Base-by-base conservation (phyloP, 352 stramenopile species). In the Phytophthora citricola region DNA sequence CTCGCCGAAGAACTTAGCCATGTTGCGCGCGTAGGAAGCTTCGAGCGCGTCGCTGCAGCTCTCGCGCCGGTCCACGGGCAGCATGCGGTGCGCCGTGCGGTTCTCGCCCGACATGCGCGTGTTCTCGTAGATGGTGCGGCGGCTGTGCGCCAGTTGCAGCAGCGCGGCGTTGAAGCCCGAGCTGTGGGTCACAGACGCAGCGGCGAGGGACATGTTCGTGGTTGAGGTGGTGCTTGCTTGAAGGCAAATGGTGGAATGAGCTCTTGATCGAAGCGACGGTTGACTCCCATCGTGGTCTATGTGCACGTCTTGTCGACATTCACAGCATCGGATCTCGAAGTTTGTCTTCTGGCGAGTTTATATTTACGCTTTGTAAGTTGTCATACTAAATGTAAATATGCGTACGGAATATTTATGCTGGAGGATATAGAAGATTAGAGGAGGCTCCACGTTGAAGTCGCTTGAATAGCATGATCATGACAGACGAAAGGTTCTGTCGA, bases 61-160 rank as follows among this genome's bases (percentile, higher is more conserved):
- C 59, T 84, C 76, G 20, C 47, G 63, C 14, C 57, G 57, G 67
- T 89, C 65, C 46, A 81, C 73, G 20, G 75, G 75, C 43, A 89
- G 70, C 58, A 73, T 63, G 43, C 52, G 69, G 57, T 76, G 71
- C 58, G 67, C 72, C 46, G 63, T 75, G 53, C 76, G 65, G 46
- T 86, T 72, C 66, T 89, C 79, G 58, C 79, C 77, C 29, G 79
- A 80, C 75, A 89, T 89, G 70, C 77, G 77, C 70, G 75, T 80
- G 69, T 69, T 63, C 38, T 85, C 75, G 69, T 89, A 89, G 65
- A 89, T 87, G 45, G 77, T 85, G 53, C 50, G 44, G n/a, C 69
- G 63, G 51, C 62, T 69, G 52, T 69, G 63, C 47, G 72, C 54
- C 11, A 67, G 46, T 45, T 63, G 44, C 41, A 79, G 52, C 58